A percentile compares a stretch with the other conserved stretches of the same genome.
These are phyloP conservation scores for Rutidosis leptorrhynchoides DNA, from an alignment of 129 eudicot genomes.

Conservation along the genomic window DNA sequence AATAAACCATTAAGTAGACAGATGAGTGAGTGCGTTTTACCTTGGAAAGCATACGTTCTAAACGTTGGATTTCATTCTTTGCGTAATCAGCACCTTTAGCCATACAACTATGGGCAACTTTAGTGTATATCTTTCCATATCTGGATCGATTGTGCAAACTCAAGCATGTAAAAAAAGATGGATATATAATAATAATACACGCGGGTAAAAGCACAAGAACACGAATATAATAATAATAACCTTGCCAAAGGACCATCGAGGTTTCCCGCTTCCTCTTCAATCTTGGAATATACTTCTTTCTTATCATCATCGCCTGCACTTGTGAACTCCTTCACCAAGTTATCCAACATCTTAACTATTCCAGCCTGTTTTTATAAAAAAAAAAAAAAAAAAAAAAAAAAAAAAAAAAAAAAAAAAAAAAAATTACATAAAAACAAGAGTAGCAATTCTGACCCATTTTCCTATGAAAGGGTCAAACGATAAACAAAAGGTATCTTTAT, in stretches of 20 bases:
- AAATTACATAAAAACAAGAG: neutral
- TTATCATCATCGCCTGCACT: conserved; percentile 59
- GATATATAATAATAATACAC: neutral
- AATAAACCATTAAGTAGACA: neutral
- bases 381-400: neutral
- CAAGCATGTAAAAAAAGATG: neutral
- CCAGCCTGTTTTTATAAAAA: conserved; percentile 60
- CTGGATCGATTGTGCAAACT: conserved; percentile 30
- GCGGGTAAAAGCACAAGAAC: neutral
- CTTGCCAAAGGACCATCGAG: conserved; percentile 76
- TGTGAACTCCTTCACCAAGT: conserved; percentile 69
- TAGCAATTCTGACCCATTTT: neutral
- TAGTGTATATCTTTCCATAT: conserved; percentile 74
- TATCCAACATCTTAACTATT: conserved; percentile 49
- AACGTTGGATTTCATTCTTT: conserved; percentile 71
- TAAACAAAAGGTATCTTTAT: neutral
- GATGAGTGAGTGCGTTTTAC: conserved; percentile 26
- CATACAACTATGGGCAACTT: conserved; percentile 73
- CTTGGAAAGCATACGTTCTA: conserved; percentile 86
- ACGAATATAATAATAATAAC: conserved; percentile 31
- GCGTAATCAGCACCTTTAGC: conserved; percentile 84
- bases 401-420: neutral
- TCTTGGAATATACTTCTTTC: conserved; percentile 38
- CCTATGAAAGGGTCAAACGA: neutral
- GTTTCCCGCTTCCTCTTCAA: conserved; percentile 75